phyloP scores from a whole-genome alignment of 805 yeast species.

The Teunomyces pallodes region DNA sequence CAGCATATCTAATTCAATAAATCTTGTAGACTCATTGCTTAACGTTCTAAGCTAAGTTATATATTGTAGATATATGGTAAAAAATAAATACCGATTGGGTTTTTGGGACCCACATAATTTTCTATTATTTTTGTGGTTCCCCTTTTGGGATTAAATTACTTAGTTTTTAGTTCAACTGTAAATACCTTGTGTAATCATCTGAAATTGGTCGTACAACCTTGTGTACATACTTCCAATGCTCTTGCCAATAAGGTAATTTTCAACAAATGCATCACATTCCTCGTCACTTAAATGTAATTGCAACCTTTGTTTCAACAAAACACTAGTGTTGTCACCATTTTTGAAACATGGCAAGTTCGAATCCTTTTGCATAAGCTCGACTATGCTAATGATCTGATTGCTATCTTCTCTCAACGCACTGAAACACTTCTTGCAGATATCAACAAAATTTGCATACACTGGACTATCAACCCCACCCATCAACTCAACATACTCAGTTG shows the following conservation, averaged over 20 bases:
- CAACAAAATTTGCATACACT: slow-evolving; percentile 57
- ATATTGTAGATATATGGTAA: background rate
- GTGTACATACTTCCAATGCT: slow-evolving; percentile 88
- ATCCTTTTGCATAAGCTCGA: slow-evolving; percentile 91
- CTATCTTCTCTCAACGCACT: slow-evolving; percentile 68
- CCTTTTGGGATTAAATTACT: background rate
- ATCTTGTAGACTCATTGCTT: background rate
- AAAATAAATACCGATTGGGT: background rate
- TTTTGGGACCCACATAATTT: background rate
- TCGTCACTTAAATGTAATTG: slow-evolving; percentile 71
- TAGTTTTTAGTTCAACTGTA: slow-evolving; percentile 50
- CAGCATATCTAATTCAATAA: background rate
- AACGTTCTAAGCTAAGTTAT: background rate
- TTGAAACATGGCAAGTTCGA: slow-evolving; percentile 89
- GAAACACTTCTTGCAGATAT: slow-evolving; percentile 70
- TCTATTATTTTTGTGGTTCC: background rate
- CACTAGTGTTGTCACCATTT: slow-evolving; percentile 80
- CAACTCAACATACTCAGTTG: slow-evolving; percentile 83
- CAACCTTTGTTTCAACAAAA: slow-evolving; percentile 74
- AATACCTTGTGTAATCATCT: slow-evolving; percentile 91
- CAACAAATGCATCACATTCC: slow-evolving; percentile 78
- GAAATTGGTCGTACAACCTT: slow-evolving; percentile 91
- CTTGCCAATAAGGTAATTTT: slow-evolving; percentile 68
- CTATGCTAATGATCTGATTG: slow-evolving; percentile 74
- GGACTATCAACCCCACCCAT: slow-evolving; percentile 75